A percentile compares a stretch with the other conserved stretches of the same genome.
These are phyloP conservation scores for Suillus decipiens DNA, from an alignment of 768 basidiomycete genomes.

Conservation along the genomic window DNA sequence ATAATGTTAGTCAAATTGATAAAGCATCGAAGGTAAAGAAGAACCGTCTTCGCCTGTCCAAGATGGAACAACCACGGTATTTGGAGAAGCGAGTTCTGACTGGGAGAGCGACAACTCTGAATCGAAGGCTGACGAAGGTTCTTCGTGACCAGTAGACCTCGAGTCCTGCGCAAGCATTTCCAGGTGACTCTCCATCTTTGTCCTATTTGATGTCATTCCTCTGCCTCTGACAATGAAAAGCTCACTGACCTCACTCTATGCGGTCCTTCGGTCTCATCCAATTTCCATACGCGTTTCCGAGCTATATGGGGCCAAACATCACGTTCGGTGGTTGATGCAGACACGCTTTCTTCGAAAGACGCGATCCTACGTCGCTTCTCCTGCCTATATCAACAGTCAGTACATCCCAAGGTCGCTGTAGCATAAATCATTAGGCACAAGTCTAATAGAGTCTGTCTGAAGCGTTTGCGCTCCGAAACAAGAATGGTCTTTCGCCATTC, in stretches of 20 bases:
- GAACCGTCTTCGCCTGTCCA: conserved; percentile 1
- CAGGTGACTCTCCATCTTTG: conserved; percentile 70
- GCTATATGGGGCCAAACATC: conserved; percentile 76
- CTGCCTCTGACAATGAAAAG: background rate
- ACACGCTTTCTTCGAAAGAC: conserved; percentile 59
- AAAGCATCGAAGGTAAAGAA: background rate
- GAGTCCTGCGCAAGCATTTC: conserved; percentile 30
- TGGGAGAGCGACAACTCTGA: background rate
- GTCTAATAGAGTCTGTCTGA: conserved; percentile 73
- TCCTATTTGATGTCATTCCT: conserved; percentile 42
- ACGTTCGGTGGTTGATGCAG: conserved; percentile 68
- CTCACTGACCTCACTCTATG: conserved; percentile 71
- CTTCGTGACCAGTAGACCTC: background rate
- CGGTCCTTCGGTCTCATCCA: conserved; percentile 93
- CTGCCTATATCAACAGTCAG: conserved; percentile 47
- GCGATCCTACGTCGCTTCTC: conserved; percentile 75
- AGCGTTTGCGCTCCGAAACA: conserved; percentile 67
- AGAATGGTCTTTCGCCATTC: conserved; percentile 77
- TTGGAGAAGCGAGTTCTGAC: conserved; percentile 1
- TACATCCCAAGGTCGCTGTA: background rate
- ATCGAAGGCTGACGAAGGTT: background rate
- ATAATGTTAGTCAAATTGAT: background rate
- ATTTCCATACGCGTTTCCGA: conserved; percentile 59
- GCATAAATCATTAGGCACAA: conserved; percentile 42
- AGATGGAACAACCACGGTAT: background rate